Evolutionary conservation across 2,329 filamentous ascomycete genomes (phyloP), one percentile per base, ranked within the genome.

Genomic region (Mariannaea sp.): DNA sequence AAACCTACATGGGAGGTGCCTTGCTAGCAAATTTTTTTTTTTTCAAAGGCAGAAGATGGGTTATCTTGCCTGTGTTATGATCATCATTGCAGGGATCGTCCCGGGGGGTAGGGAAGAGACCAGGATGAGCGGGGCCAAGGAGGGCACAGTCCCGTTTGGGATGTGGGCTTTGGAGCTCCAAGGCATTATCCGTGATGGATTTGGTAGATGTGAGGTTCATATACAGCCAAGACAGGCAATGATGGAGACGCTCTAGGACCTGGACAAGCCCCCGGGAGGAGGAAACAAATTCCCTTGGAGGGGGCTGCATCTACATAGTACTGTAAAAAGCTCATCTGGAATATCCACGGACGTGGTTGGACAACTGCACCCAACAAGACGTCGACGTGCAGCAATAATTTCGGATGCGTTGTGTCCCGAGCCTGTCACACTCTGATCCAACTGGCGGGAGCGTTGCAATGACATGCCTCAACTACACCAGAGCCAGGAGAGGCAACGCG

Each of bases 351-450:
- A 41, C 49, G 42, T 53, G 42, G 52, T 60, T 44, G 41, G 56
- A 57, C 30, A 38, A 49, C 47, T 36, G 36, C 40, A 46, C 48
- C 45, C 49, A 51, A 54, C 32, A 9, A 44, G 47, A 60, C 55
- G 26, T 59, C 51, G 52, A 61, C 54, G 45, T 66, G 64, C 64
- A 66, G 64, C 60, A 62, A 66, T 52, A 66, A 66, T 66, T 56
- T 66, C 64, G 64, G 64, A 63, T 66, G 50, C 58, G 56, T 56
- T 53, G 54, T 40, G 47, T 51, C 51, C 64, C 64, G 64, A 66
- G 55, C 49, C 47, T 57, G 62, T 62, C 62, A 65, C 62, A 50
- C 54, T 33, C 39, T 29, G 33, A 36, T 54, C 38, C 38, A 43
- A 54, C 45, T 39, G 50, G 53, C 36, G 33, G 41, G 38, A 32